Evolutionary conservation across 441 rosid genomes (phyloP), one percentile per base, ranked within the genome.

Genomic region (Lepidium campestre): DNA sequence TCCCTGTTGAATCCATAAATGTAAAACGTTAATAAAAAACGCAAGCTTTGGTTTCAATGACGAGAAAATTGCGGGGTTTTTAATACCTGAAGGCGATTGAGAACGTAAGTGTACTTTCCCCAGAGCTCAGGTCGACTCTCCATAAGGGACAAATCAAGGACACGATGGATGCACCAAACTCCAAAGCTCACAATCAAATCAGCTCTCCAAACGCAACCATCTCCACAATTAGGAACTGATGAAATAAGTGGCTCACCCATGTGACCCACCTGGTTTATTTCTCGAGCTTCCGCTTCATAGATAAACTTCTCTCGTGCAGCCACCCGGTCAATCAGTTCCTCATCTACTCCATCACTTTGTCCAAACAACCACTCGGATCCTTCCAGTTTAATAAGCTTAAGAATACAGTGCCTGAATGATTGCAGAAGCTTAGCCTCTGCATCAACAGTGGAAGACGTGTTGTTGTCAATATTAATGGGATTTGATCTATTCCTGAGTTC

Each of bases 71-170:
- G 57, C 15, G 37, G 4, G 1, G 1, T 20, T 45, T 7, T 5
- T 71, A 29, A 7, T 78, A 95, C 99, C 99, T 95, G 99, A 67
- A 95, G 97, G 45, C 84, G 97, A 78, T 95, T 95, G 41, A 95
- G 86, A 49, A 92, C 98, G 15, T 81, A 95, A 68, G 99, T 95
- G 67, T 95, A 90, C 73, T 90, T 95, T 55, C 99, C 99, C 99
- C 99, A 95, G 37, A 95, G 81, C 78, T 95, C 98, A 25, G 98
- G 99, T 17, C 99, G 83, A 79, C 99, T 90, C 81, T 95, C 99
- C 97, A 90, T 81, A 59, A 90, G 82, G 8, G 98, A 95, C 76
- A 95, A 74, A 73, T 83, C 86, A 48, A 95, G 98, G 68, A 95
- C 78, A 57, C 95, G 86, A 75, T 90, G 98, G 39, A 92, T 89